phyloP scores from a whole-genome alignment of 1,284 basidiomycete genomes.

The Ustilago crameri region DNA sequence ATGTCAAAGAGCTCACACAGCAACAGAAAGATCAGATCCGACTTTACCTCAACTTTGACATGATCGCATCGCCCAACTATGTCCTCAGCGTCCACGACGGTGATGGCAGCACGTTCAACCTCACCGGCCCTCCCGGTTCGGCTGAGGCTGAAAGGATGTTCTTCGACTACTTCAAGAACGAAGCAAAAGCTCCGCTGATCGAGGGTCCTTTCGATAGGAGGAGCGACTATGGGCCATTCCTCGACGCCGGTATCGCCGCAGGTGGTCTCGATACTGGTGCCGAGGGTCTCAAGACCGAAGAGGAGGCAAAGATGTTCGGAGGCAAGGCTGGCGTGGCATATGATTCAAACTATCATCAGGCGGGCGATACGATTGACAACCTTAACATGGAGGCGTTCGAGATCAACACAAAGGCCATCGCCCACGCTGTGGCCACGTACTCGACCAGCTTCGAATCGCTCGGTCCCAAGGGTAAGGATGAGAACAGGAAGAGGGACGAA shows the following conservation, averaged over 20 bases:
- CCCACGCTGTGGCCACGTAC: conserved; percentile 43
- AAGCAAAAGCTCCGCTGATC: conserved; percentile 31
- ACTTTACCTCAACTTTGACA: conserved; percentile 44
- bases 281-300: conserved; percentile 39
- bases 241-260: conserved; percentile 39
- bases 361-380: conserved; percentile 34
- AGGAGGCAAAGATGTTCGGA: conserved; percentile 35
- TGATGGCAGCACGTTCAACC: conserved; percentile 30
- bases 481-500: conserved; percentile 6
- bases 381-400: conserved; percentile 36
- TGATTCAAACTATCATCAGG: conserved; percentile 43
- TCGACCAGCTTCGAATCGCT: conserved; percentile 25
- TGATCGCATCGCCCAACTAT: conserved; percentile 48
- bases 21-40: conserved; percentile 32
- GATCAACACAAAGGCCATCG: conserved; percentile 41
- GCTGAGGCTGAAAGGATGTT: conserved; percentile 32
- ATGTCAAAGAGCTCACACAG: conserved; percentile 21
- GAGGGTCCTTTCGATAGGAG: conserved; percentile 30
- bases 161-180: conserved; percentile 33
- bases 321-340: conserved; percentile 29
- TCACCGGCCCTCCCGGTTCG: conserved; percentile 32
- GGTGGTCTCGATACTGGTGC: conserved; percentile 44
- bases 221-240: conserved; percentile 42
- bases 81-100: conserved; percentile 38
- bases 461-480: conserved; percentile 5